Conservation (phyloP, 371 early-diverging fungal genomes). For the Conidiobolus incongruus region DNA sequence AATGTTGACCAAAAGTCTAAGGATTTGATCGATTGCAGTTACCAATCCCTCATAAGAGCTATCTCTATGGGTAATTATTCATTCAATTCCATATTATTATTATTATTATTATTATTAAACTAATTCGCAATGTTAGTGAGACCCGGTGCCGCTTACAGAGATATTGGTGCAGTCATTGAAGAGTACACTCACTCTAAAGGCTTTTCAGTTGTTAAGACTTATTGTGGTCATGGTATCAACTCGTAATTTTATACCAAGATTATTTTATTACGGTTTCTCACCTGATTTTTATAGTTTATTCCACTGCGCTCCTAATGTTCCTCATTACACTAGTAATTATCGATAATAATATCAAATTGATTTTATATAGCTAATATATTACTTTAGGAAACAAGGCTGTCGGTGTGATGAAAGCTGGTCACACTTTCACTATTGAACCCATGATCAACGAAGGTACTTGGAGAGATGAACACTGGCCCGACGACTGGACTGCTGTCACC, state of each 20-base stretch:
- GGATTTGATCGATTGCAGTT: conserved; percentile 44
- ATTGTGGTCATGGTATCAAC: conserved; percentile 85
- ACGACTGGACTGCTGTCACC: conserved; percentile 81
- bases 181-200: conserved; percentile 57
- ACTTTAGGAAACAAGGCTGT: conserved; percentile 64
- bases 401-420: conserved; percentile 81
- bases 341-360: background rate
- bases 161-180: conserved; percentile 76
- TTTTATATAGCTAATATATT: background rate
- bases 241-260: conserved; percentile 12
- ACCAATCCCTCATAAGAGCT: conserved; percentile 67
- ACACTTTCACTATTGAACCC: conserved; percentile 91
- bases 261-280: background rate
- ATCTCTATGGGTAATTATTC: conserved; percentile 51
- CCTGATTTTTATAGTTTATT: conserved; percentile 22
- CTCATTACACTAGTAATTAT: conserved; percentile 69
- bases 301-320: conserved; percentile 71
- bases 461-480: conserved; percentile 60
- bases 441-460: conserved; percentile 78
- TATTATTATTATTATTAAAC: background rate
- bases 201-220: conserved; percentile 78
- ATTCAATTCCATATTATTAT: background rate
- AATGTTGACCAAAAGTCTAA: conserved; percentile 51
- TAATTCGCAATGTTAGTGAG: conserved; percentile 49
- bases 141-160: conserved; percentile 78